A percentile compares a stretch with the other conserved stretches of the same genome.
Conservation (phyloP, 176 grass and related monocot species). For the Aegilops speltoides region DNA sequence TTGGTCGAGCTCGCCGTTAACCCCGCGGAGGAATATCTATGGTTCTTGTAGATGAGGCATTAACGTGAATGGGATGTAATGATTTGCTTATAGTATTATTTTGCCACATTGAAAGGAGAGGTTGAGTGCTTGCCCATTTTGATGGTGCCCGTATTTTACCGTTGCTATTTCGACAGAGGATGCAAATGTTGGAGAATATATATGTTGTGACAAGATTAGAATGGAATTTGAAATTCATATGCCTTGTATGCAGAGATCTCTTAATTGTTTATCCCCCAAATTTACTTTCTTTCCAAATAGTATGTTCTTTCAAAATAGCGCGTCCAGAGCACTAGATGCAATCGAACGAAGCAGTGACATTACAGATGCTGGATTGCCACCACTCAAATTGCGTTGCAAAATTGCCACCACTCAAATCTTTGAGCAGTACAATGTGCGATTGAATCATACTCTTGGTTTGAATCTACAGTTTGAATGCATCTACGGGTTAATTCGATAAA, state of each 20-base stretch:
- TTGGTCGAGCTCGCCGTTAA: conserved; percentile 19
- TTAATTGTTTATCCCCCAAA: neutral
- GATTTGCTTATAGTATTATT: conserved; percentile 7
- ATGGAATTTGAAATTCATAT: neutral
- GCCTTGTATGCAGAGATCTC: neutral
- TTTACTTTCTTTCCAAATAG: neutral
- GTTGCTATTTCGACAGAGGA: conserved; percentile 15
- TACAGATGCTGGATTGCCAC: neutral
- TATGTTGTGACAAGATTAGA: conserved; percentile 26
- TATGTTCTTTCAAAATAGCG: neutral
- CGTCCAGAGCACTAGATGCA: neutral
- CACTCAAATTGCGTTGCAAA: neutral
- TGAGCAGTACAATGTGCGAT: too few relatives aligned
- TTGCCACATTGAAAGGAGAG: neutral
- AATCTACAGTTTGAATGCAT: too few relatives aligned
- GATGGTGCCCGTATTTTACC: neutral
- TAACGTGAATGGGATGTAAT: conserved; percentile 32
- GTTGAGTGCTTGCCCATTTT: conserved; percentile 13
- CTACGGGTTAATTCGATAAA: too few relatives aligned
- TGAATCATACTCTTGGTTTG: too few relatives aligned
- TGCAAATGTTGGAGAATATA: neutral
- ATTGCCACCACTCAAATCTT: neutral
- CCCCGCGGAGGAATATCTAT: conserved; percentile 15
- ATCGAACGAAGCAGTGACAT: neutral
- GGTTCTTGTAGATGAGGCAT: conserved; percentile 30